Percentiles rank a stretch among this genome's conserved stretches.
These are phyloP conservation scores for Hymenoscyphus albidus DNA, from an alignment of 2,329 filamentous ascomycete genomes.

Conservation along the genomic window DNA sequence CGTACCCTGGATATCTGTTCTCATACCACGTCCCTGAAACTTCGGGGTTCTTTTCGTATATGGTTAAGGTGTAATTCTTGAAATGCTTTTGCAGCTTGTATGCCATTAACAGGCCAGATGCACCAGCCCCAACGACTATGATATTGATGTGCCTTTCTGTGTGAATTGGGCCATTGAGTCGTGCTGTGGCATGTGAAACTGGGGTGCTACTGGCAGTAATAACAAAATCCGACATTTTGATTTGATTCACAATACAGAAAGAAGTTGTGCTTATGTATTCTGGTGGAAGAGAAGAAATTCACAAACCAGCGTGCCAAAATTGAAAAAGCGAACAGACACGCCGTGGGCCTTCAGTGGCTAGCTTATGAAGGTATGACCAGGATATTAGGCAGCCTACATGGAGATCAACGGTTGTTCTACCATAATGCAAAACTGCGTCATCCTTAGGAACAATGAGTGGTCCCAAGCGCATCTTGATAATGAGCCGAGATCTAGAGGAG, in stretches of 20 bases:
- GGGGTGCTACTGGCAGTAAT: constrained; percentile 14
- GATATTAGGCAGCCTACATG: constrained; percentile 2
- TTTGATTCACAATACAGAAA: neutral
- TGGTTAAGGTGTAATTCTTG: constrained; percentile 37
- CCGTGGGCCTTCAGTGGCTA: neutral
- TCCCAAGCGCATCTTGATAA: neutral
- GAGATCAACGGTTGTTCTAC: constrained; percentile 8
- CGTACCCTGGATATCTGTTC: constrained; percentile 44
- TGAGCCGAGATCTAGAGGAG: constrained; percentile 4
- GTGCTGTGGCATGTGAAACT: constrained; percentile 11
- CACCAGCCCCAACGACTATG: constrained; percentile 45
- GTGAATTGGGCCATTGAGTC: constrained; percentile 25
- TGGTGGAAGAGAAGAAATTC: neutral
- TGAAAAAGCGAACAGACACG: neutral
- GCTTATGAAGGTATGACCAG: constrained; percentile 8
- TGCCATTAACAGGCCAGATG: constrained; percentile 44
- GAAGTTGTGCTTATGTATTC: neutral
- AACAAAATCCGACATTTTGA: constrained; percentile 20
- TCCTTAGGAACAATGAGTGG: neutral
- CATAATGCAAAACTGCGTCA: neutral
- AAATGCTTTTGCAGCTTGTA: constrained; percentile 47
- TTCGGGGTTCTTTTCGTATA: constrained; percentile 48
- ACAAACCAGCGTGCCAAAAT: neutral
- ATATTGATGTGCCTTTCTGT: constrained; percentile 29
- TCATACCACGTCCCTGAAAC: constrained; percentile 50